Conservation (phyloP, 1,139 yeast species). For the Scheffersomyces titani region DNA sequence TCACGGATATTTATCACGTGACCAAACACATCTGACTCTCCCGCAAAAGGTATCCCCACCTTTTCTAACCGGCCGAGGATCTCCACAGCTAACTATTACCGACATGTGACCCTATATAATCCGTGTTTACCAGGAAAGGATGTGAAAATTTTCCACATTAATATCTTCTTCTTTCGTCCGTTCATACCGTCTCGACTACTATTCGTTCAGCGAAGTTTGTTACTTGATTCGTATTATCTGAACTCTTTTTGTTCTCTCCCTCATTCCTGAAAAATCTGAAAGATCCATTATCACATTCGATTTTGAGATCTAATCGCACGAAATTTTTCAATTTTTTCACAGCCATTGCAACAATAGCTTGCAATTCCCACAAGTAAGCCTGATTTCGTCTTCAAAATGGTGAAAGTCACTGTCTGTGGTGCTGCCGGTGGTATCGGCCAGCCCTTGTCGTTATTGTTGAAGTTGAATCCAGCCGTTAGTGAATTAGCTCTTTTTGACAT, state of each 20-base stretch:
- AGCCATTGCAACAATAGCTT: neutral
- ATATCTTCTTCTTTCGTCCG: neutral
- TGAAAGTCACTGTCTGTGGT: conserved; percentile 73
- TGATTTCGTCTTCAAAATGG: conserved; percentile 29
- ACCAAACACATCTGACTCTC: neutral
- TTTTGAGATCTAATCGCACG: neutral
- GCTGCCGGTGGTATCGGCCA: conserved; percentile 86
- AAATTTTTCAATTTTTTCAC: neutral
- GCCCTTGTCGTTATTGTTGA: conserved; percentile 66
- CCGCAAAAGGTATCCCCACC: neutral
- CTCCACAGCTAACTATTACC: neutral
- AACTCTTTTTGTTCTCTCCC: neutral
- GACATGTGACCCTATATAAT: neutral
- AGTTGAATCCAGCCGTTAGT: conserved; percentile 54
- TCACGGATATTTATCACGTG: neutral
- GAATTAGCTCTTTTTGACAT: conserved; percentile 66
- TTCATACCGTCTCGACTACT: neutral
- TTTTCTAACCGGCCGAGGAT: neutral
- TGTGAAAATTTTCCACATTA: neutral
- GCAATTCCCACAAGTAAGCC: neutral
- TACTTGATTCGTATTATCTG: neutral
- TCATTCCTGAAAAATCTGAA: neutral
- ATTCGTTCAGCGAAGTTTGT: neutral
- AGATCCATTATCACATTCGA: neutral
- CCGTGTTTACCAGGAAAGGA: neutral